phyloP scores from a whole-genome alignment of 257 asterid genomes.

The Avicennia marina region DNA sequence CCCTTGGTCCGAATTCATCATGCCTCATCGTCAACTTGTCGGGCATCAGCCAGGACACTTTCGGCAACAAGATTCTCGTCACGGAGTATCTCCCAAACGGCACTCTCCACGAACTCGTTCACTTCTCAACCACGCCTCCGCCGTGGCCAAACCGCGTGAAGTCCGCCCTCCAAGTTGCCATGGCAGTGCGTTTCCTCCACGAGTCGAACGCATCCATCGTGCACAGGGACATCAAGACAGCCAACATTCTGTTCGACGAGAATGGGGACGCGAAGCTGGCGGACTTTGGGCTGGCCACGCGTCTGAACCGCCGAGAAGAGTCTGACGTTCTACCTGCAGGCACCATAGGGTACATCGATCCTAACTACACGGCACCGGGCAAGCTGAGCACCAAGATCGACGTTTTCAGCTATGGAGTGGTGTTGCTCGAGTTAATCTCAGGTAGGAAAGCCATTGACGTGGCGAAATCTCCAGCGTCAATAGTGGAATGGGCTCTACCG shows the following conservation, averaged over 20 bases:
- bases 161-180: conserved; percentile 45
- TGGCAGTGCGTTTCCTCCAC: conserved; percentile 43
- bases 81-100: conserved; percentile 64
- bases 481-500: conserved; percentile 65
- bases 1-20: conserved; percentile 25
- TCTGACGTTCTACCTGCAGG: conserved; percentile 50
- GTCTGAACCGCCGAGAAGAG: conserved; percentile 10
- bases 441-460: conserved; percentile 53
- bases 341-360: conserved; percentile 73
- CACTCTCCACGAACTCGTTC: conserved; percentile 57
- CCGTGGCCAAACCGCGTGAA: conserved; percentile 48
- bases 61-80: conserved; percentile 31
- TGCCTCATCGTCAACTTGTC: conserved; percentile 31
- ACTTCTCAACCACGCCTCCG: conserved; percentile 17
- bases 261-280: conserved; percentile 49
- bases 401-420: conserved; percentile 67
- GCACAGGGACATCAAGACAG: conserved; percentile 68
- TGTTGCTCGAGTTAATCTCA: conserved; percentile 52
- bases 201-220: conserved; percentile 37
- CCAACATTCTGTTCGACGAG: conserved; percentile 48
- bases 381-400: conserved; percentile 57
- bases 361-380: conserved; percentile 51
- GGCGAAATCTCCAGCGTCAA: conserved; percentile 39
- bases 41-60: conserved; percentile 35
- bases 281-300: conserved; percentile 60